Evolutionary conservation across 495 filamentous ascomycete genomes (phyloP), one percentile per base, ranked within the genome.

Genomic region (Xylaria telfairii): DNA sequence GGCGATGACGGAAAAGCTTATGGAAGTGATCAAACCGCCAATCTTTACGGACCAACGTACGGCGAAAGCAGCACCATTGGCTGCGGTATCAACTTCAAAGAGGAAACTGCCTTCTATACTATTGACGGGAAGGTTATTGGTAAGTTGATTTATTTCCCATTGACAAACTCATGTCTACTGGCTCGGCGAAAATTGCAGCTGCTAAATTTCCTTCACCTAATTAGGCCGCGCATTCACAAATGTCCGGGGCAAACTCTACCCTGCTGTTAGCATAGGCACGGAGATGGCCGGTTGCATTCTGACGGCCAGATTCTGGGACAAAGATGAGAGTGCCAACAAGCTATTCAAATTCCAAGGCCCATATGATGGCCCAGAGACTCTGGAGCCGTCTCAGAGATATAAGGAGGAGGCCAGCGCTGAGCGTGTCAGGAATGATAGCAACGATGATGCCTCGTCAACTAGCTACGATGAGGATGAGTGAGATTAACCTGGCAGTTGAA

Each of bases 71-170:
- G 26, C 53, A 32, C 15, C 26, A 17, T 56, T 56, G 53, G 53
- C 10, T 56, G 53, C 13, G 53, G 53, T 56, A 26, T 56, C 26
- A 56, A 56, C 26, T 56, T 56, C 53, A 32, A 24, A 28, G 26
- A 56, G 53, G 53, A 12, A 30, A 56, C 53, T 56, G 53, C 53
- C 26, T 56, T 56, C n/a, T 56, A 56, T 56, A 56, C 53, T 15
- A 10, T 12, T 56, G 13, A 56, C 53, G 53, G 53, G 13, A 17
- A 56, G 53, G 53, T 56, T 30, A 56, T 56, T 12, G 53, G 53
- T 56, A 56, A 56, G 53, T 30, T 24, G 3, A 28, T 56, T 56
- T 32, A 9, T 56, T 30, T 56, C 26, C 2, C 13, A 10, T 2
- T 26, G 6, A 4, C 26, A 24, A 10, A 56, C 4, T 26, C 53